phyloP scores from a whole-genome alignment of 2,329 filamentous ascomycete species.

The Penicillium sp. region DNA sequence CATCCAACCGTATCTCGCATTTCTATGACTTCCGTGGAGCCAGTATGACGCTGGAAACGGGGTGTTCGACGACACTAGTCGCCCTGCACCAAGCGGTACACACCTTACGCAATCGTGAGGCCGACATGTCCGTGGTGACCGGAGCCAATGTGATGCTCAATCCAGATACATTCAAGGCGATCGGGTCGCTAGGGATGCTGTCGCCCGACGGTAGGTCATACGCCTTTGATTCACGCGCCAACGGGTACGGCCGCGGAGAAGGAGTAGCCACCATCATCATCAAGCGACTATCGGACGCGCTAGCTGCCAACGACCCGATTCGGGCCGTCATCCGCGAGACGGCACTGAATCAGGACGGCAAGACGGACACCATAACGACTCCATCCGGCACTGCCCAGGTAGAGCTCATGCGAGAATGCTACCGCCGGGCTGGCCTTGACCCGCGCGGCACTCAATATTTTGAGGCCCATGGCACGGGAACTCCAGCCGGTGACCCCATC shows the following conservation, averaged over 20 bases:
- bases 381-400: not conserved
- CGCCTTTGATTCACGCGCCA: conserved; percentile 48
- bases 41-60: conserved; percentile 5
- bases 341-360: conserved; percentile 36
- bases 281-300: conserved; percentile 48
- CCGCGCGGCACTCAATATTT: conserved; percentile 1
- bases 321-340: conserved; percentile 40
- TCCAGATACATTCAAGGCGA: no score
- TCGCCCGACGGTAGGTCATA: conserved; percentile 3
- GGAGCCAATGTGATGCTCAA: not conserved
- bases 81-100: conserved; percentile 24
- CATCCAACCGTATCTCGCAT: conserved; percentile 2
- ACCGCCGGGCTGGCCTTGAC: conserved; percentile 2
- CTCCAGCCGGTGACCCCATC: not conserved
- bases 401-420: not conserved
- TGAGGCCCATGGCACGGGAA: conserved; percentile 11
- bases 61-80: conserved; percentile 23
- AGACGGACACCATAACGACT: conserved; percentile 24
- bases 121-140: conserved; percentile 7
- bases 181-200: not conserved
- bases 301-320: conserved; percentile 47
- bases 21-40: conserved; percentile 6
- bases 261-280: conserved; percentile 47
- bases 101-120: conserved; percentile 20
- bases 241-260: conserved; percentile 55